Conservation (phyloP, 768 basidiomycete species). For the Naganishia vaughanmartiniae region DNA sequence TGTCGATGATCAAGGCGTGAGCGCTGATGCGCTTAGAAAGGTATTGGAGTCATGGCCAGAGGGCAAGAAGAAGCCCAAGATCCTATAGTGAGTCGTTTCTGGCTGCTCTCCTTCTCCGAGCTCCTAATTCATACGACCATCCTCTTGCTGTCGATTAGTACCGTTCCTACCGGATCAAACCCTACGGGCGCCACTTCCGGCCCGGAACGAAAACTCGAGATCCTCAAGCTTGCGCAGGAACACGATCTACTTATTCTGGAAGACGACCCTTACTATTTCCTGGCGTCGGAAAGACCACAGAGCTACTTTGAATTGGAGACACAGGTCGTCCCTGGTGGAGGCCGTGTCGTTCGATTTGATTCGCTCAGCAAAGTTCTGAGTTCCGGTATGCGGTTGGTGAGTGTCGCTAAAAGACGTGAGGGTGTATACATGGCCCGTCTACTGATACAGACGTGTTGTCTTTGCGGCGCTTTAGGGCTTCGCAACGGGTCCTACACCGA, state of each 20-base stretch:
- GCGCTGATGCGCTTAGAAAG: slow-evolving; percentile 61
- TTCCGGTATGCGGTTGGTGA: slow-evolving; percentile 47
- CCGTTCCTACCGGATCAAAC: slow-evolving; percentile 67
- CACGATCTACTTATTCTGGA: slow-evolving; percentile 68
- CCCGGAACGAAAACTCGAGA: slow-evolving; percentile 63
- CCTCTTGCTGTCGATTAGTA: slow-evolving; percentile 18
- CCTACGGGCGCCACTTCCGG: slow-evolving; percentile 79
- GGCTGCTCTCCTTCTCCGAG: slow-evolving; percentile 55
- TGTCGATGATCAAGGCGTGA: slow-evolving; percentile 71
- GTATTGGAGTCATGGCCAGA: slow-evolving; percentile 73
- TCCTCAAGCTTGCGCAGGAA: slow-evolving; percentile 68
- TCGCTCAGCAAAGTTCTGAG: slow-evolving; percentile 75
- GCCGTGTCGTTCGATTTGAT: slow-evolving; percentile 82
- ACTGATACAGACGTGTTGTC: neutral
- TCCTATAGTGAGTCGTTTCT: slow-evolving; percentile 58
- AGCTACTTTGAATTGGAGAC: slow-evolving; percentile 81
- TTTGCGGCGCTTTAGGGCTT: slow-evolving; percentile 68
- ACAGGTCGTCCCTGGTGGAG: slow-evolving; percentile 62
- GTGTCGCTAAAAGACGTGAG: neutral
- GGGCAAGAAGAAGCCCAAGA: slow-evolving; percentile 68
- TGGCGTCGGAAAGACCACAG: slow-evolving; percentile 62
- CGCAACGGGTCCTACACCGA: slow-evolving; percentile 67
- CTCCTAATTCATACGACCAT: neutral
- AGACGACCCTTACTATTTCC: slow-evolving; percentile 58
- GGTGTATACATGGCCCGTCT: neutral